Evolutionary conservation across 108 stramenopile species (phyloP), one percentile per base, ranked within the genome.

Genomic region (Nitzschia putrida): DNA sequence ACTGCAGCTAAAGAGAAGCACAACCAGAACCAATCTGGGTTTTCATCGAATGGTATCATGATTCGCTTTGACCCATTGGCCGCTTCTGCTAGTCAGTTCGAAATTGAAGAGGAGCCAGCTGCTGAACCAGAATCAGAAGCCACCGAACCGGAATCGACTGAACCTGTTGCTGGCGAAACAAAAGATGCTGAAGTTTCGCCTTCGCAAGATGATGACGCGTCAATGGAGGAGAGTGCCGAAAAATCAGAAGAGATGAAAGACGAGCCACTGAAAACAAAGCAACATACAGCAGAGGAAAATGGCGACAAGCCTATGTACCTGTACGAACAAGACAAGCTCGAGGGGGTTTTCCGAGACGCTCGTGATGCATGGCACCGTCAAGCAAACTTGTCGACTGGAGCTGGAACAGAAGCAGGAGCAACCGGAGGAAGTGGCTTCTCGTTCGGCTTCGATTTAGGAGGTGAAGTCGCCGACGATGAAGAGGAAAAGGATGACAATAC

Each of bases 251-350:
- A 57, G 13, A 22, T 26, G 4, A 22, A 41, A 12, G 37, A 59
- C 2, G 43, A 58, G 8, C 9, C 39, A 43, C 8, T 38, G 18
- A 7, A 26, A 51, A 1, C n/a, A 25, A 53, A 53, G 39, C 34
- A 55, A 26, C 18, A 23, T 47, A 24, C 21, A 42, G 3, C 49
- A 2, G 39, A 34, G n/a, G 29, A 50, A 4, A 56, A 43, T 14
- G 66, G 71, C 29, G 54, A 24, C 0, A 56, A 69, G 10, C 29
- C 43, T 8, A 25, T 37, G 23, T 64, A 64, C 34, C 49, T 91
- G 10, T 93, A 90, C 55, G 76, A 88, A 43, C 84, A 93, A 66
- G 79, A 79, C 18, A 86, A 88, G 54, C 72, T 93, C 4, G 92
- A 93, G 63, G 53, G 80, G 38, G 83, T 93, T 24, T 93, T 93